phyloP scores from a whole-genome alignment of 768 basidiomycete genomes.

The Daedaleopsis sinensis region DNA sequence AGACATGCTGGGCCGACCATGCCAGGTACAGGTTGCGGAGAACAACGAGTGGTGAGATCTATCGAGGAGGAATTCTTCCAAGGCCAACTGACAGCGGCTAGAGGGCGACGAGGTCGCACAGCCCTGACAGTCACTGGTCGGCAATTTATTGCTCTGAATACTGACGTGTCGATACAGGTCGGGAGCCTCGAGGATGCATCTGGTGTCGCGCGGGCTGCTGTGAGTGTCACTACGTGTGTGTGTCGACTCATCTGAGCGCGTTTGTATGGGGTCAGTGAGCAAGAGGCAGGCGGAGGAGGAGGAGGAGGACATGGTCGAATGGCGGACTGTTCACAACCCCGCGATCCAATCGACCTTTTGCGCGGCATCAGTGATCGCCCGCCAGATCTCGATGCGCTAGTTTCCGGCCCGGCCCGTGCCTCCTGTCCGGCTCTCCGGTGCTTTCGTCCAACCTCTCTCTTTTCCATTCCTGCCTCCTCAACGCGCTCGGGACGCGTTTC shows the following conservation, averaged over 20 bases:
- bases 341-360: background rate
- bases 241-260: background rate
- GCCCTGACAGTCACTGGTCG: slow-evolving; percentile 8
- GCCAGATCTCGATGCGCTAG: background rate
- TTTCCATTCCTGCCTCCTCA: background rate
- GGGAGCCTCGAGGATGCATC: background rate
- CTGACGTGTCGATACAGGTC: slow-evolving; percentile 9
- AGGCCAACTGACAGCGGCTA: slow-evolving; percentile 11
- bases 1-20: slow-evolving; percentile 1
- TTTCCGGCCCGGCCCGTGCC: background rate
- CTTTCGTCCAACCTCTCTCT: background rate
- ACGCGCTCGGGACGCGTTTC: background rate
- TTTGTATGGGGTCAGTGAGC: background rate
- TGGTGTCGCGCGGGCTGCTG: background rate
- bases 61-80: slow-evolving; percentile 4
- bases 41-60: slow-evolving; percentile 3
- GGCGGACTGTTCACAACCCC: background rate
- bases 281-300: too few relatives aligned
- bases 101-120: slow-evolving; percentile 7
- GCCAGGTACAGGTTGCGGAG: slow-evolving; percentile 16
- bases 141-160: background rate
- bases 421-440: background rate
- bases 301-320: background rate
- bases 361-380: background rate
- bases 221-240: background rate